These are phyloP conservation scores for Eragrostis tef DNA, from an alignment of 202 grass and related monocot genomes.

Conservation along the genomic window DNA sequence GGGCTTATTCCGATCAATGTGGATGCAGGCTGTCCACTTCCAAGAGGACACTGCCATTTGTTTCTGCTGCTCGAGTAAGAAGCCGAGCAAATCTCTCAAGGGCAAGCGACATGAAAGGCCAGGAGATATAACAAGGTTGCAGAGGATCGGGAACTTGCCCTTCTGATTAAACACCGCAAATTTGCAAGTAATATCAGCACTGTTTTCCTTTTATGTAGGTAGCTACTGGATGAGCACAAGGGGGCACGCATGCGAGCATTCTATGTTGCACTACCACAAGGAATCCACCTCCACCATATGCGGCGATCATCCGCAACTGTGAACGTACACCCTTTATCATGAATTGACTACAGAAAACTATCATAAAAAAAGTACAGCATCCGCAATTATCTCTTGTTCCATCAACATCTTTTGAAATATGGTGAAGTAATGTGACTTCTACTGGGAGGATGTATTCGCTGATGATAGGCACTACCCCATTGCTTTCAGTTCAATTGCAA, in stretches of 20 bases:
- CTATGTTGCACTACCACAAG: conserved; percentile 25
- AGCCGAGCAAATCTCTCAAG: conserved; percentile 26
- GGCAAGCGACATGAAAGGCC: conserved; percentile 11
- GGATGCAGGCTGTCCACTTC: conserved; percentile 32
- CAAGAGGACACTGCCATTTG: conserved; percentile 2
- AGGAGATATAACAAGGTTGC: conserved; percentile 29
- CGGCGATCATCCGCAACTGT: conserved; percentile 48
- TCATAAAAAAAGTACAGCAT: conserved; percentile 27
- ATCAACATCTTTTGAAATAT: conserved; percentile 28
- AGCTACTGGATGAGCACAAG: conserved; percentile 38
- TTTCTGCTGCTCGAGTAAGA: conserved; percentile 31
- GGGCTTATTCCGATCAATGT: conserved; percentile 35
- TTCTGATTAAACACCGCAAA: conserved; percentile 36
- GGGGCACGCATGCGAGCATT: background rate
- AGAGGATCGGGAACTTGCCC: background rate
- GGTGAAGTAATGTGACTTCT: conserved; percentile 17
- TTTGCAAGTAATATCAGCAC: conserved; percentile 35
- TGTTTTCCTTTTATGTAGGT: conserved; percentile 40
- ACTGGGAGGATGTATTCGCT: background rate
- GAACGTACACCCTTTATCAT: conserved; percentile 46
- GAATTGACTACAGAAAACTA: conserved; percentile 51
- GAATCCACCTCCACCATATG: conserved; percentile 59
- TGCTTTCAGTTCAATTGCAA: background rate
- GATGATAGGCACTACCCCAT: background rate
- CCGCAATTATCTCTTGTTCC: conserved; percentile 33